These are phyloP conservation scores for Osmanthus fragrans DNA, from an alignment of 257 asterid genomes.

Conservation along the genomic window DNA sequence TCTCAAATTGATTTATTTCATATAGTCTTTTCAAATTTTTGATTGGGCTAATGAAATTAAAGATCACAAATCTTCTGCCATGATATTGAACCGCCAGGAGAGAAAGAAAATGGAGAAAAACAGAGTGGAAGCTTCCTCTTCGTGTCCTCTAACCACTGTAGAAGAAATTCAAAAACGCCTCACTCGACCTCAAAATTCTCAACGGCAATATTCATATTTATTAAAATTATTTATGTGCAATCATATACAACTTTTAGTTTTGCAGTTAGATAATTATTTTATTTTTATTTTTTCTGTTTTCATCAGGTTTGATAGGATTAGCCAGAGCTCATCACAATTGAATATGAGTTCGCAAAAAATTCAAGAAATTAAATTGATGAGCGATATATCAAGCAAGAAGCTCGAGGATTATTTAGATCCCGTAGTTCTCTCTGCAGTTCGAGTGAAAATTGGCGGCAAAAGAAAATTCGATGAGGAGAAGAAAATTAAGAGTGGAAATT, in stretches of 20 bases:
- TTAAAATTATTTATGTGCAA: not conserved
- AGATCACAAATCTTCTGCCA: not conserved
- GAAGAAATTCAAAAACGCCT: constrained; percentile 39
- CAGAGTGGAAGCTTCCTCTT: constrained; percentile 20
- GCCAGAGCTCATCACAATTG: constrained; percentile 2
- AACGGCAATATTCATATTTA: not conserved
- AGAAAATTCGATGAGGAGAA: constrained; percentile 18
- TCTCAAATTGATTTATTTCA: not conserved
- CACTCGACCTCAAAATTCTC: constrained; percentile 28
- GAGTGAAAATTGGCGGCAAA: constrained; percentile 25
- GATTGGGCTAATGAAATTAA: too few species aligned
- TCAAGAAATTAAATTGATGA: constrained; percentile 5
- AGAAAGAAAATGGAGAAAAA: constrained; percentile 17
- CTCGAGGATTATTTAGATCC: constrained; percentile 42
- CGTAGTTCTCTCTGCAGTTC: constrained; percentile 27
- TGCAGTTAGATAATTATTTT: too few species aligned
- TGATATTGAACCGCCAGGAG: not conserved
- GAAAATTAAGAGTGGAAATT: not conserved
- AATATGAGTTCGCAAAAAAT: constrained; percentile 2
- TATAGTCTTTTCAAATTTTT: not conserved
- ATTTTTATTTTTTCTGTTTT: not conserved
- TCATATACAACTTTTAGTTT: not conserved
- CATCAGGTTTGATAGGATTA: constrained; percentile 5
- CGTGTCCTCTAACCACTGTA: constrained; percentile 26
- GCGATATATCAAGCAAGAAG: constrained; percentile 14